These are phyloP conservation scores for Neoboletus brunneissimus DNA, from an alignment of 768 basidiomycete species.

Conservation along the genomic window DNA sequence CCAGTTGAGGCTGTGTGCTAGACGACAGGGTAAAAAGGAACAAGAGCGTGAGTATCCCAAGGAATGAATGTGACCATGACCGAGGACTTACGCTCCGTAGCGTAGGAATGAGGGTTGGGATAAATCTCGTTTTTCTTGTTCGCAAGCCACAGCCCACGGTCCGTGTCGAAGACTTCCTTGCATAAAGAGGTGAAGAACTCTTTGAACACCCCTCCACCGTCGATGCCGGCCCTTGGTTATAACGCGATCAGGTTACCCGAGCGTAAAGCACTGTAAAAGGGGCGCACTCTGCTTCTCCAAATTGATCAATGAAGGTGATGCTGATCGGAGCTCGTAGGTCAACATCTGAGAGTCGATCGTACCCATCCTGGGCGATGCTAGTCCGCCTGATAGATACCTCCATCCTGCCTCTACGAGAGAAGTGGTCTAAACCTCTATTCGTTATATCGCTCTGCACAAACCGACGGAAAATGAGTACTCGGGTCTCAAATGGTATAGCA, in stretches of 20 bases:
- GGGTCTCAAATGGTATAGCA: conserved; percentile 86
- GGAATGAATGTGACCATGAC: not conserved
- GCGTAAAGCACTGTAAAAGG: not conserved
- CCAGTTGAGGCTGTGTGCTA: conserved; percentile 86
- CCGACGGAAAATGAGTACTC: conserved; percentile 85
- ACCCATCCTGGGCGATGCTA: conserved; percentile 86
- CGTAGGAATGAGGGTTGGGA: conserved; percentile 90
- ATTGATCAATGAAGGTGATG: conserved; percentile 92
- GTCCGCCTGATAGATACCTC: conserved; percentile 50
- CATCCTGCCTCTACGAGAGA: conserved; percentile 18
- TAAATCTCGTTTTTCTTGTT: conserved; percentile 93
- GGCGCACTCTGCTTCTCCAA: conserved; percentile 77
- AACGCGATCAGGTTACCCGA: conserved; percentile 1
- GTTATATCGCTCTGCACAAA: conserved; percentile 70
- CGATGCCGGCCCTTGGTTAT: conserved; percentile 72
- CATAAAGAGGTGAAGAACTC: conserved; percentile 93
- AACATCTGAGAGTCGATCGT: conserved; percentile 72
- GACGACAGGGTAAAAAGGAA: not conserved
- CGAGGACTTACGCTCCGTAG: conserved; percentile 67
- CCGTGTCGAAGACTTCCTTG: conserved; percentile 92
- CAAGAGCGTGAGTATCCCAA: not conserved
- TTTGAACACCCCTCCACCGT: conserved; percentile 97
- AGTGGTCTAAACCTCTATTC: conserved; percentile 16
- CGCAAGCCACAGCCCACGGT: conserved; percentile 90
- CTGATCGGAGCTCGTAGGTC: conserved; percentile 80